phyloP scores from a whole-genome alignment of 73 alveolate species.

The Stentor roeselii region DNA sequence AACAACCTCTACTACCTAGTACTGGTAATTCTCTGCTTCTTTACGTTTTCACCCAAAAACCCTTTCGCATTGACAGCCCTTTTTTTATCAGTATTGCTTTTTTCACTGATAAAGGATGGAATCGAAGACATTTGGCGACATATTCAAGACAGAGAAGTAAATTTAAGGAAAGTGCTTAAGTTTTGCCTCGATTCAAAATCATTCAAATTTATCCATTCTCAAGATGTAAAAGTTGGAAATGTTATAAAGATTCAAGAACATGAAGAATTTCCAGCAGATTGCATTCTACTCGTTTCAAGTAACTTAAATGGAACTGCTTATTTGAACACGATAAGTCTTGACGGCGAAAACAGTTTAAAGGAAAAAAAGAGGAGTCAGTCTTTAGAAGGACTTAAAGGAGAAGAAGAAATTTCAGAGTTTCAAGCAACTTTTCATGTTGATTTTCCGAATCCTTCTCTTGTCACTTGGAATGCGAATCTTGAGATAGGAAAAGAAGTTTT shows the following conservation, averaged over 20 bases:
- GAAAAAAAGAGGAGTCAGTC: conserved; percentile 44
- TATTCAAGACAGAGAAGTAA: conserved; percentile 40
- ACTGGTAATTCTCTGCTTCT: conserved; percentile 69
- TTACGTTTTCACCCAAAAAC: conserved; percentile 87
- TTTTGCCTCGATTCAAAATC: background rate
- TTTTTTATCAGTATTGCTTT: conserved; percentile 39
- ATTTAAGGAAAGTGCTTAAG: conserved; percentile 25
- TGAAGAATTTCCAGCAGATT: conserved; percentile 53
- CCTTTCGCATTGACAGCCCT: conserved; percentile 90
- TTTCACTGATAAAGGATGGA: conserved; percentile 45
- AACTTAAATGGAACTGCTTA: conserved; percentile 61
- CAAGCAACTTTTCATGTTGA: conserved; percentile 12
- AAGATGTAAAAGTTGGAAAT: conserved; percentile 44
- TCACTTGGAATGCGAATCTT: background rate
- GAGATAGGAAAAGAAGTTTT: background rate
- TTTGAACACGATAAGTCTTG: conserved; percentile 94
- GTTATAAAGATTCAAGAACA: conserved; percentile 38
- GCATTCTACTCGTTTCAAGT: conserved; percentile 29
- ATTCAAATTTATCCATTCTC: background rate
- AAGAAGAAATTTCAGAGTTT: conserved; percentile 5
- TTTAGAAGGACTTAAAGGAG: background rate
- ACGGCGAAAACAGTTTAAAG: conserved; percentile 97
- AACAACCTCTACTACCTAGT: conserved; percentile 74
- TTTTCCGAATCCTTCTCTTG: conserved; percentile 16
- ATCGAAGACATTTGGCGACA: conserved; percentile 47